Evolutionary conservation across 352 stramenopile genomes (phyloP), one percentile per base, ranked within the genome.

Genomic region (Globisporangium middletonii): DNA sequence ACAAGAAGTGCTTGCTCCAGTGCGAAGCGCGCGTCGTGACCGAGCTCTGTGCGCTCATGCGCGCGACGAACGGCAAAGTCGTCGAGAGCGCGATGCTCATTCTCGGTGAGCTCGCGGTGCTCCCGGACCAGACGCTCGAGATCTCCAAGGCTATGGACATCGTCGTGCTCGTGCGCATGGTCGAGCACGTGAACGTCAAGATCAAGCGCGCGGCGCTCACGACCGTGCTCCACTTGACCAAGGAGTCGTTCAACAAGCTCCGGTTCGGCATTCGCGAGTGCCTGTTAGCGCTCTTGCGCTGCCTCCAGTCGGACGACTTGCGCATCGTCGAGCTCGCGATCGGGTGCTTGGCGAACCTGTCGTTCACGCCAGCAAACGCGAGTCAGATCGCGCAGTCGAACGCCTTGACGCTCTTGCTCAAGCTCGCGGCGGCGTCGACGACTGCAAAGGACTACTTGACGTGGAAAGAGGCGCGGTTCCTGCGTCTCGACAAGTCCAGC

Each of bases 231-330:
- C 71, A 87, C 60, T 57, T 90, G 9, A 92, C 80, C 4, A 84
- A 83, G 16, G 79, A 90, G 54, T 88, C 83, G 0, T 89, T 90
- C 52, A 90, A 90, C 63, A 90, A 90, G 57, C 60, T 86, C 4
- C 78, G 78, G 11, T 92, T 89, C 28, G 79, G 80, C 0, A 67
- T 86, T 8, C 60, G 63, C 9, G 73, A 83, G 44, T 86, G 80
- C 43, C 58, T 89, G 12, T 64, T 75, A 30, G 77, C 77, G 7
- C 60, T 92, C 28, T 51, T 89, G 16, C 37, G 28, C 8, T 80
- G 73, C 23, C 44, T 92, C 2, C 54, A 77, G 46, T 77, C 69
- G 0, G 71, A 89, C 30, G 83, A 92, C 53, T 62, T 91, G 46
- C 52, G 79, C 11, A 70, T 88, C 41, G 70, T 91, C 23, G 79